These are phyloP conservation scores for Collybiopsis confluens DNA, from an alignment of 768 basidiomycete genomes.

Conservation along the genomic window DNA sequence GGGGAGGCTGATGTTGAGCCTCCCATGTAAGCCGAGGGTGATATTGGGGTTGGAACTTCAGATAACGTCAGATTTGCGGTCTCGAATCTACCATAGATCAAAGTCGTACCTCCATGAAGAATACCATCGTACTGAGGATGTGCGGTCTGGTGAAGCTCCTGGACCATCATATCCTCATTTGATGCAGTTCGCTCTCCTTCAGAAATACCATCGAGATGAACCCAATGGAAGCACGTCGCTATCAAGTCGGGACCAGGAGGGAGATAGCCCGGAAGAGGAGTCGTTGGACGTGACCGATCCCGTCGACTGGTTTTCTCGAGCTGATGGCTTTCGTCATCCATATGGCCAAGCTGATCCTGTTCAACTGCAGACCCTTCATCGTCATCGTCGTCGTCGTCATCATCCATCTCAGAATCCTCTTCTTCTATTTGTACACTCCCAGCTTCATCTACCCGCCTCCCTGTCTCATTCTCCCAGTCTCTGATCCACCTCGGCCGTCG, in stretches of 20 bases:
- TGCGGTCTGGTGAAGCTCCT: not conserved
- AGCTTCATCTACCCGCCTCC: conserved; percentile 19
- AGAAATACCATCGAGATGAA: conserved; percentile 56
- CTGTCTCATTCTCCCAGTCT: conserved; percentile 39
- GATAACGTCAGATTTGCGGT: conserved; percentile 12
- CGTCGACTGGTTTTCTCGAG: conserved; percentile 21
- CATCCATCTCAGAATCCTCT: conserved; percentile 30
- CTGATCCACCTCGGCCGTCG: conserved; percentile 34
- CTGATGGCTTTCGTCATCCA: too few relatives aligned
- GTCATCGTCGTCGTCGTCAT: conserved; percentile 23
- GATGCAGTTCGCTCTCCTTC: conserved; percentile 32
- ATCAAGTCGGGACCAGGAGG: conserved; percentile 68
- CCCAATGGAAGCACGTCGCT: conserved; percentile 64
- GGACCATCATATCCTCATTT: not conserved
- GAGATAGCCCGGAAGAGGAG: conserved; percentile 68
- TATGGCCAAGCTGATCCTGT: conserved; percentile 9
- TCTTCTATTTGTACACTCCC: conserved; percentile 26
- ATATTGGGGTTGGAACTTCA: conserved; percentile 75
- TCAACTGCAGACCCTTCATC: conserved; percentile 19
- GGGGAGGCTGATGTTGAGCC: conserved; percentile 32
- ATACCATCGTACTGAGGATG: conserved; percentile 36
- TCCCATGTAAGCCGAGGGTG: conserved; percentile 69
- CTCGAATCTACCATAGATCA: too few relatives aligned
- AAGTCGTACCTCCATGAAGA: conserved; percentile 19
- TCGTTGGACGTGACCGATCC: conserved; percentile 48